Evolutionary conservation across 2,329 filamentous ascomycete species (phyloP), one percentile per base, ranked within the genome.

Genomic region (Sarocladium strictum): DNA sequence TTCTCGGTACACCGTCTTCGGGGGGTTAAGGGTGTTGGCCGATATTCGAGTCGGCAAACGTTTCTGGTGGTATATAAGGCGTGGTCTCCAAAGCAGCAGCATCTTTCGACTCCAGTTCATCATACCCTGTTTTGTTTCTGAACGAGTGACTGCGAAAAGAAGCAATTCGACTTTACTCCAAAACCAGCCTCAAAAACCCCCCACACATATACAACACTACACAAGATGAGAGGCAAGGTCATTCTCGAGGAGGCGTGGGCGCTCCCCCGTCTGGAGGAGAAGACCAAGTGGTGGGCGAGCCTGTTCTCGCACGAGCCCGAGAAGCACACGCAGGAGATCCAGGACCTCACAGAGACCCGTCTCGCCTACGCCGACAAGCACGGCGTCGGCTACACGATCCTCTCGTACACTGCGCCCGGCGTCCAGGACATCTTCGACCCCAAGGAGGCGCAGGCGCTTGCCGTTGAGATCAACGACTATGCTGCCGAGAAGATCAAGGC

Each of bases 181-280:
- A n/a, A n/a, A n/a, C n/a, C n/a, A n/a, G n/a, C 9, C 43, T 4
- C 6, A 27, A 6, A 14, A 43, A 47, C 27, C 23, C 12, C 43
- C 12, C 24, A 26, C 43, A 47, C 26, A 14, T 3, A 21, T n/a
- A 51, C 7, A 19, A n/a, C n/a, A n/a, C n/a, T n/a, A n/a, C n/a
- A n/a, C n/a, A n/a, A n/a, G n/a, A 51, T 51, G 47, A 51, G 29
- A 15, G 82, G 83, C 57, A 85, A 86, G 58, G 74, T 85, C 56
- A 78, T 78, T 12, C 71, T 85, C 21, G 82, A 85, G 64, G 82
- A 85, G 67, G 80, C 81, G 14, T 85, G 84, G 58, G 78, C 77
- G 57, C 72, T 84, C 6, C 80, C 83, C 43, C 75, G 80, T 32
- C 74, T 84, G 58, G 72, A 76, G 45, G 79, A 84, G 58, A 78